Percentiles rank a stretch among this genome's conserved stretches.
Evolutionary conservation across 208 protist species (phyloP).

Genomic region (Endotrypanum monterogeii): DNA sequence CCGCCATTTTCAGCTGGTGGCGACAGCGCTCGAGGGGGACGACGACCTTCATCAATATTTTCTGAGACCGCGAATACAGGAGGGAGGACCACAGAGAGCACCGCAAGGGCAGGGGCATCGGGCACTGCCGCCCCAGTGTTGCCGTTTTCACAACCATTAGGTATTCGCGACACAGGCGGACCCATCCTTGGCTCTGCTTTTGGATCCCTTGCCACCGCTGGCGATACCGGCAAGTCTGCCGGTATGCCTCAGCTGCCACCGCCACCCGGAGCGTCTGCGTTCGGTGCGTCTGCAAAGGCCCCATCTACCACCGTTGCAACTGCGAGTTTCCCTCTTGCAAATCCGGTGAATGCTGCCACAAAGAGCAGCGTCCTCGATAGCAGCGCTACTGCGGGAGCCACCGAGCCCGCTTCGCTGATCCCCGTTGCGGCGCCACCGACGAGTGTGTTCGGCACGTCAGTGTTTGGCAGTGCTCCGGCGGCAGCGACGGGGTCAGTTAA

Average conservation of each 20-base stretch:
- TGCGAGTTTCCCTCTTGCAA: neutral
- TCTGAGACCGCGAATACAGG: neutral
- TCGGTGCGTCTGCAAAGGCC: neutral
- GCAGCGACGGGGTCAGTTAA: neutral
- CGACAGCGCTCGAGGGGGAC: neutral
- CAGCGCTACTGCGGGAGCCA: neutral
- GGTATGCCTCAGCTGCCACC: neutral
- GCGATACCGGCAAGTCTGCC: neutral
- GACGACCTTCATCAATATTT: neutral
- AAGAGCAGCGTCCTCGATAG: neutral
- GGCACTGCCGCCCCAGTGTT: neutral
- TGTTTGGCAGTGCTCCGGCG: neutral
- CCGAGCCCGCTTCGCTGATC: neutral
- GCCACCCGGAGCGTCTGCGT: neutral
- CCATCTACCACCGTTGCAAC: neutral
- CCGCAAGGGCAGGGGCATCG: neutral
- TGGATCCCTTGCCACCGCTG: neutral
- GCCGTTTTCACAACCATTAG: neutral
- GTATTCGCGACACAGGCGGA: neutral
- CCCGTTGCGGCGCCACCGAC: neutral
- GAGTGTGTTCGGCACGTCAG: neutral
- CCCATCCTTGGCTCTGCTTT: neutral
- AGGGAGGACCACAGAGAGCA: neutral
- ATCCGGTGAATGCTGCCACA: neutral
- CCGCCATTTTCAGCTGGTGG: neutral